Base-by-base conservation (phyloP, 495 filamentous ascomycete species). In the Penicillium nucicola region DNA sequence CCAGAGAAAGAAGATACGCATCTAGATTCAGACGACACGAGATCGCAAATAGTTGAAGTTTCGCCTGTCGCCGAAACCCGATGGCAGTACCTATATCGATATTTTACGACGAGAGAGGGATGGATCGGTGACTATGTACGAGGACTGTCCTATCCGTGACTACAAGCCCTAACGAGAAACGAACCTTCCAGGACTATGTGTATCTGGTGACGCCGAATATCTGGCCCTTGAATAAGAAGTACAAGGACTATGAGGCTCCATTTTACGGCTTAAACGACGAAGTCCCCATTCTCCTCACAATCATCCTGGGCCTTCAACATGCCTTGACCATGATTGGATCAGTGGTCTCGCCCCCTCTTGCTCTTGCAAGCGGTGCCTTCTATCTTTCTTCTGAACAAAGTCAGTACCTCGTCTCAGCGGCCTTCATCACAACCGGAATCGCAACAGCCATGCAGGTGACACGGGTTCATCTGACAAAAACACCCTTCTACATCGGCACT, bases 241-340 rank as follows among this genome's bases (percentile, higher is more conserved):
- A 66, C 77, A 25, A 74, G 69, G 42, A 69, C 69, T 60, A 75
- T 71, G 23, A 65, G 53, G 80, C 86, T n/a, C 88, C 89, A 9
- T 92, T 93, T 68, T 92, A 91, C 59, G 89, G 88, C 17, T 80
- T 92, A 20, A 78, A 93, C 57, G 87, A 92, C 60, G 72, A 73
- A 18, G 87, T 93, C 78, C 88, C 89, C 10, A 79, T 92, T 19
- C 56, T 93, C 5, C 67, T 95, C 12, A 87, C 84, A 4, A 71
- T 91, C 2, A 66, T 87, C 6, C 70, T 86, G 12, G 84, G 84
- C 18, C 79, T 86, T 37, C 84, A 87, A 52, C 84, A 87, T 57
- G 77, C 79, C 34, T 60, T 82, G 22, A 69, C 78, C 12, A 82
- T 84, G 79, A 69, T 84, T 56, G 80, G 79, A 32, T 79, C 80